phyloP scores from a whole-genome alignment of 2,329 filamentous ascomycete species.

The Aspergillus vadensis region DNA sequence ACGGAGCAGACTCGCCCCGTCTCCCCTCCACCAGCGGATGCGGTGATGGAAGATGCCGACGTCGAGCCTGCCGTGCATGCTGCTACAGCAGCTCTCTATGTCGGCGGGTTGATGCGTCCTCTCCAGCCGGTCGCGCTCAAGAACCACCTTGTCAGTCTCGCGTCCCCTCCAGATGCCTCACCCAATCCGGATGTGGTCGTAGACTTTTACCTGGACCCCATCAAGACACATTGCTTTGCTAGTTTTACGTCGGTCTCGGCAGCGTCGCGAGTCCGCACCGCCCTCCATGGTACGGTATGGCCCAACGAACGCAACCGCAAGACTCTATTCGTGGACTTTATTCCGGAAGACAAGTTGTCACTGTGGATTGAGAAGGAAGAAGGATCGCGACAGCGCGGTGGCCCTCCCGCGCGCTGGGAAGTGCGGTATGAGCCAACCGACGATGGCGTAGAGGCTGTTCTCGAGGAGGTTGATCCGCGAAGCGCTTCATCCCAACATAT shows the following conservation, averaged over 20 bases:
- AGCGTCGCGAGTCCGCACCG: constrained; percentile 73
- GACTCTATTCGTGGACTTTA: constrained; percentile 83
- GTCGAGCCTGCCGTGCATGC: constrained; percentile 66
- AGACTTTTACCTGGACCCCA: constrained; percentile 76
- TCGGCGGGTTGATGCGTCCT: constrained; percentile 86
- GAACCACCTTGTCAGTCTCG: constrained; percentile 69
- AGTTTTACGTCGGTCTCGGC: constrained; percentile 68
- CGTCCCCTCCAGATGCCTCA: constrained; percentile 57
- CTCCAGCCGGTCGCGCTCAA: constrained; percentile 69
- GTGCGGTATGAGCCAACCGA: constrained; percentile 66
- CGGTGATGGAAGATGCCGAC: constrained; percentile 39
- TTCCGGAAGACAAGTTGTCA: constrained; percentile 71
- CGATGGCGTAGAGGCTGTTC: constrained; percentile 58
- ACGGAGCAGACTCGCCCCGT: constrained; percentile 27
- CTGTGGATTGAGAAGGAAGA: constrained; percentile 75
- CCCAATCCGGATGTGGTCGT: constrained; percentile 60
- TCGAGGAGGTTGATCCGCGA: constrained; percentile 53
- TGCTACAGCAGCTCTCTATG: constrained; percentile 78
- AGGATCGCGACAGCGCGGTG: constrained; percentile 46
- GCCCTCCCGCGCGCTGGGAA: constrained; percentile 64
- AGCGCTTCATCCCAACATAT: constrained; percentile 21
- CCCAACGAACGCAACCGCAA: constrained; percentile 84
- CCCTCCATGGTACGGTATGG: constrained; percentile 79
- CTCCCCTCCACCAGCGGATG: constrained; percentile 29
- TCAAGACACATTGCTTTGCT: constrained; percentile 86